Percentiles rank a stretch among this genome's conserved stretches.
phyloP scores from a whole-genome alignment of 2,329 filamentous ascomycete genomes.

The Cordyceps militaris region DNA sequence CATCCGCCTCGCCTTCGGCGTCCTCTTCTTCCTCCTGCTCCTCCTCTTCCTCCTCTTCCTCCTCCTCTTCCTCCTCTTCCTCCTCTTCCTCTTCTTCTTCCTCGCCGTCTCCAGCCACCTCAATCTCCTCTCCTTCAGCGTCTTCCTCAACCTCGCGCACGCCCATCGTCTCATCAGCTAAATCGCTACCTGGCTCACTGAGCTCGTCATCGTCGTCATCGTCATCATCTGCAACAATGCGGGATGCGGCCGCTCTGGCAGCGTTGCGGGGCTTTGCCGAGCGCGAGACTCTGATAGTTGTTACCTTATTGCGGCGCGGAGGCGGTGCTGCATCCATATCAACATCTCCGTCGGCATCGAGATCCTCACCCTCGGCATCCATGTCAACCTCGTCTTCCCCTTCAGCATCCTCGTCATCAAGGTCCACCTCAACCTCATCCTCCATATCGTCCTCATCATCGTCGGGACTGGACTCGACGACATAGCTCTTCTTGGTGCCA shows the following conservation, averaged over 20 bases:
- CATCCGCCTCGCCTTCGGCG: conserved; percentile 31
- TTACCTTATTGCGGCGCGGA: conserved; percentile 23
- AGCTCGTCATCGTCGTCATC: conserved; percentile 50
- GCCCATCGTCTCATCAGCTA: conserved; percentile 37
- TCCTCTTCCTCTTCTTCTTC: conserved; percentile 35
- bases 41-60: conserved; percentile 33
- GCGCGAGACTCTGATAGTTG: conserved; percentile 41
- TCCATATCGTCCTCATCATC: conserved; percentile 37
- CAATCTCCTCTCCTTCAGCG: conserved; percentile 37
- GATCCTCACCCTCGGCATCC: conserved; percentile 35
- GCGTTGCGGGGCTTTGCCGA: conserved; percentile 20
- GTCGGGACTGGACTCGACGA: conserved; percentile 49
- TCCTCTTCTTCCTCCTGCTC: conserved; percentile 31
- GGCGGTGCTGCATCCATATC: conserved; percentile 36
- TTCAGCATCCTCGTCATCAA: conserved; percentile 33
- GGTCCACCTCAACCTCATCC: conserved; percentile 27
- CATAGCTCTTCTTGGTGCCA: conserved; percentile 52
- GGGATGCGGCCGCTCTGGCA: conserved; percentile 22
- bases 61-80: conserved; percentile 31
- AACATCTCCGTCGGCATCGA: conserved; percentile 34
- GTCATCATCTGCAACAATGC: conserved; percentile 25
- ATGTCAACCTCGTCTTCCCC: conserved; percentile 28
- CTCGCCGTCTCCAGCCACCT: conserved; percentile 34
- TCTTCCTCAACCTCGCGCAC: too few relatives aligned
- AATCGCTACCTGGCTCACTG: conserved; percentile 35